Evolutionary conservation across 2,329 filamentous ascomycete species (phyloP).

Genomic region (Colletotrichum sp.): DNA sequence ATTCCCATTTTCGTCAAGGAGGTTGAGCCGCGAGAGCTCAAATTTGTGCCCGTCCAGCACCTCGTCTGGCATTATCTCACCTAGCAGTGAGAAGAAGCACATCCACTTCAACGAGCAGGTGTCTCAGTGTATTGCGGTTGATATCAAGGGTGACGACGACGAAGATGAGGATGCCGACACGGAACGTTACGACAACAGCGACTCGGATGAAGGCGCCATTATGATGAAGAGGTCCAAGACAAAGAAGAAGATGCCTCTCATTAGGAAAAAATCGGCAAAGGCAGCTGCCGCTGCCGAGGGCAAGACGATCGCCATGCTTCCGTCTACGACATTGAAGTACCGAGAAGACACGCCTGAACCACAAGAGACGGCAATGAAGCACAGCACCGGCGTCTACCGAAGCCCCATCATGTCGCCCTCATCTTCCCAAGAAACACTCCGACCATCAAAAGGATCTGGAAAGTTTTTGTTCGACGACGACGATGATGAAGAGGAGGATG

Average conservation of each 20-base stretch:
- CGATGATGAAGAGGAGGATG: conserved; percentile 61
- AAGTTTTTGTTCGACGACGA: conserved; percentile 68
- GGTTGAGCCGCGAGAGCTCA: conserved; percentile 65
- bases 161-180: conserved; percentile 63
- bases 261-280: conserved; percentile 46
- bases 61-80: conserved; percentile 71
- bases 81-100: conserved; percentile 75
- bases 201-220: conserved; percentile 77
- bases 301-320: conserved; percentile 87
- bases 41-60: conserved; percentile 70
- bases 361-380: conserved; percentile 66
- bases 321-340: conserved; percentile 87
- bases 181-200: conserved; percentile 56
- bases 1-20: conserved; percentile 66
- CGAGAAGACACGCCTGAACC: conserved; percentile 77
- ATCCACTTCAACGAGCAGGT: conserved; percentile 98
- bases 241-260: conserved; percentile 61
- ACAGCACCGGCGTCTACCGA: conserved; percentile 52
- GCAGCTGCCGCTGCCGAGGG: conserved; percentile 64
- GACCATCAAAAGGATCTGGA: conserved; percentile 70
- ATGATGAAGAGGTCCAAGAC: conserved; percentile 78
- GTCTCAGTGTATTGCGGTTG: conserved; percentile 92
- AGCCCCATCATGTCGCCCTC: conserved; percentile 70
- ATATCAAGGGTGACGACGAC: conserved; percentile 80
- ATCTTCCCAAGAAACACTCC: conserved; percentile 82